Evolutionary conservation across 129 eudicot species (phyloP).

Genomic region (Saussurea involucrata): DNA sequence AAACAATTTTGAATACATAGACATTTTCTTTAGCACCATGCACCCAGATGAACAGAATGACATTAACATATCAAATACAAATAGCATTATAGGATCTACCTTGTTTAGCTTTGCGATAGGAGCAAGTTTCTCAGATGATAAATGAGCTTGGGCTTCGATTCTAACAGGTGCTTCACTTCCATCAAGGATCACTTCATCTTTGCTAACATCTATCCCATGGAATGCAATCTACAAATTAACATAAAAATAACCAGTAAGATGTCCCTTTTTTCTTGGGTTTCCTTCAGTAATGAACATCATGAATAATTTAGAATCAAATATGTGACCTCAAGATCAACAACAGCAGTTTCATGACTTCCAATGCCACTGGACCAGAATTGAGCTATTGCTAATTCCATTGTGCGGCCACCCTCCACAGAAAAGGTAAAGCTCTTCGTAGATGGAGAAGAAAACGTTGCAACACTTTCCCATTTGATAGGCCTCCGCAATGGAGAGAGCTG

Average conservation of each 20-base stretch:
- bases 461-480: slow-evolving; percentile 88
- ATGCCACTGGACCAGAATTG: slow-evolving; percentile 99
- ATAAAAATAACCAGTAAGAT: neutral
- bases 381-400: slow-evolving; percentile 91
- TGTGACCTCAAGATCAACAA: slow-evolving; percentile 84
- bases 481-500: slow-evolving; percentile 89
- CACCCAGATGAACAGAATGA: neutral
- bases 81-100: slow-evolving; percentile 37
- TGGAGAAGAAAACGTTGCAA: slow-evolving; percentile 74
- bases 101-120: slow-evolving; percentile 81
- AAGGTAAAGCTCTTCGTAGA: slow-evolving; percentile 86
- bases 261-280: neutral
- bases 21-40: slow-evolving; percentile 4
- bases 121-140: slow-evolving; percentile 80
- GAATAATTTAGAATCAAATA: slow-evolving; percentile 6
- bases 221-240: slow-evolving; percentile 57
- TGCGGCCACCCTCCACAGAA: slow-evolving; percentile 78
- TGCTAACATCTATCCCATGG: slow-evolving; percentile 80
- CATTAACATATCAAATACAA: neutral
- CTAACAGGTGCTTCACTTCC: slow-evolving; percentile 97
- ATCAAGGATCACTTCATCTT: slow-evolving; percentile 72
- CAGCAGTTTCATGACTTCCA: slow-evolving; percentile 80
- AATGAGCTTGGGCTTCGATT: slow-evolving; percentile 75
- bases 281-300: neutral
- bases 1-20: neutral